phyloP scores from a whole-genome alignment of 192 early-diverging fungal species.

The Umbelopsis sp. region DNA sequence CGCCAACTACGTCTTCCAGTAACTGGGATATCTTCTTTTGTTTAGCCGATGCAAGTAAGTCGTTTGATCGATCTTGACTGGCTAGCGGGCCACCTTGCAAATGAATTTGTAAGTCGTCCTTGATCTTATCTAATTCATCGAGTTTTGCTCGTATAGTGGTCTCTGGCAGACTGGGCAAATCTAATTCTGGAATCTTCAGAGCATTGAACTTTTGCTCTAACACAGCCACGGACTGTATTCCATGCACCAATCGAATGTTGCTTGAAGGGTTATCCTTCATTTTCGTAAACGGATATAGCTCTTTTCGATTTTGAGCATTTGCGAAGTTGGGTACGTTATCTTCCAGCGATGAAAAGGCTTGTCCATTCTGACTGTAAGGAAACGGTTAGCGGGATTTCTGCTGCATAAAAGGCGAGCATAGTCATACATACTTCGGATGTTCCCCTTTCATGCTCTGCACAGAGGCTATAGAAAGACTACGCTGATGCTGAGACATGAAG shows the following conservation, averaged over 20 bases:
- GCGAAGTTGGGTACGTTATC: neutral
- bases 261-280: slow-evolving; percentile 23
- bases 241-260: slow-evolving; percentile 48
- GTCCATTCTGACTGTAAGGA: neutral
- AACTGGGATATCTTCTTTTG: slow-evolving; percentile 49
- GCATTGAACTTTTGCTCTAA: slow-evolving; percentile 56
- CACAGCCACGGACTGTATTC: slow-evolving; percentile 52
- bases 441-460: slow-evolving; percentile 38
- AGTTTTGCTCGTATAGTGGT: slow-evolving; percentile 52
- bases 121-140: slow-evolving; percentile 53
- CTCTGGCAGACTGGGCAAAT: slow-evolving; percentile 55
- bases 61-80: neutral
- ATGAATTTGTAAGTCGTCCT: slow-evolving; percentile 62
- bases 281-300: slow-evolving; percentile 29
- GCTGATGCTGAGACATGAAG: slow-evolving; percentile 40
- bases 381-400: too few species aligned
- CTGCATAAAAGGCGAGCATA: too few species aligned
- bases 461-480: slow-evolving; percentile 36
- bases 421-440: slow-evolving; percentile 28
- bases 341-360: neutral
- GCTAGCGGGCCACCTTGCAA: slow-evolving; percentile 54
- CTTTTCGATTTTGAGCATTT: slow-evolving; percentile 1
- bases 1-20: slow-evolving; percentile 52
- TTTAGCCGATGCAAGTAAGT: slow-evolving; percentile 30
- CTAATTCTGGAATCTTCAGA: slow-evolving; percentile 57